Base-by-base conservation (phyloP, 164 flowering plant species). In the Magnolia changhungtana region DNA sequence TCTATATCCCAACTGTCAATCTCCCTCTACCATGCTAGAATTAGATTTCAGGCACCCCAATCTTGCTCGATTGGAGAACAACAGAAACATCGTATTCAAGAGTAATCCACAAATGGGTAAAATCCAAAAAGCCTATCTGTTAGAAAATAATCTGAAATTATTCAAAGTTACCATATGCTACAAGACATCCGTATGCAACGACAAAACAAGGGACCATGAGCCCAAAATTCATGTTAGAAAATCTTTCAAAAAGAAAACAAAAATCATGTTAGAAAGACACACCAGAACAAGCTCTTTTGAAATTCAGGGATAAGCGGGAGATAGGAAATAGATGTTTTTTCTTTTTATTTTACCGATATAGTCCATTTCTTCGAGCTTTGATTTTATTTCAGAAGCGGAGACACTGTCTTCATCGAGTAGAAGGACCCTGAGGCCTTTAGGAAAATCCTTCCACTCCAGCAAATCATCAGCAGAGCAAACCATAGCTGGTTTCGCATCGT, bases 401-500 rank as follows among this genome's bases (percentile, higher is more conserved):
- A 7, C 21, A 21, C 13, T 50, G 76, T 94, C 95, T 77, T 84
- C 86, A 67, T 89, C 89, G 66, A 94, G 90, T 27, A 92, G 90
- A 76, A 94, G 89, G 74, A 94, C 90, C 73, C 85, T 83, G 72
- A 94, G 96, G 63, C 98, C 98, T 79, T 91, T 94, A 6, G 98
- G 97, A 52, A 94, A 94, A 78, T 94, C 92, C 74, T 86, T 90
- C 97, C 92, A 92, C 55, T 16, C 90, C 70, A 86, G 81, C 83
- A 91, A 81, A 83, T 92, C 93, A 81, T 87, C 87, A 70, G 89
- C 87, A 86, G 94, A 86, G 88, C 89, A 92, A 85, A 89, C 90
- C 98, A 94, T 94, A 81, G 90, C 90, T 89, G 86, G 86, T 78
- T 87, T 88, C 79, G 88, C 90, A 88, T 88, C 83, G 82, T 83